Conservation (phyloP, 1,284 basidiomycete genomes). For the Rhodotorula sp. region DNA sequence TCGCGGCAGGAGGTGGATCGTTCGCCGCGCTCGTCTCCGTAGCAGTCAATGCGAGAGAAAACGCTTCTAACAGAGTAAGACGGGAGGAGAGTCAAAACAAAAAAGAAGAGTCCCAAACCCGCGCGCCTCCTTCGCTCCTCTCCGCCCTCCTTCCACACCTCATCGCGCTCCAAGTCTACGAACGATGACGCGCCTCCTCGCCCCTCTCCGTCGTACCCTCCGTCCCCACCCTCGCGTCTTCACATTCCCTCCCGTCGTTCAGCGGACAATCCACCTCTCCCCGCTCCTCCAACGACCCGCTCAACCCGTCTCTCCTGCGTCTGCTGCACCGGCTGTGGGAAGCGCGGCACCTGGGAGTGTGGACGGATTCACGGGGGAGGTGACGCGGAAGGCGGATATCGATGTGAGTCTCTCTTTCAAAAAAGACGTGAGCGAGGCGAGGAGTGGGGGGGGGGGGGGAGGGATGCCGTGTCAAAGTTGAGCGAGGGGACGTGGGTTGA, state of each 20-base stretch:
- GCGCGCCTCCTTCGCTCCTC: not conserved
- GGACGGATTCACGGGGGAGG: conserved; percentile 37
- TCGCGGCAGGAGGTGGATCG: too few relatives aligned
- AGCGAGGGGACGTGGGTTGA: too few relatives aligned
- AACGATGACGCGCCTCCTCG: conserved; percentile 23
- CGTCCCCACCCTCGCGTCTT: conserved; percentile 7
- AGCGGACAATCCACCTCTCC: conserved; percentile 20
- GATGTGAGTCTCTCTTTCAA: conserved; percentile 24
- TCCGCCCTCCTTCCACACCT: not conserved
- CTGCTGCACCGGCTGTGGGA: conserved; percentile 10
- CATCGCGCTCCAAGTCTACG: not conserved
- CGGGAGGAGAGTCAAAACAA: too few relatives aligned
- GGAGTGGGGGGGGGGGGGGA: too few relatives aligned
- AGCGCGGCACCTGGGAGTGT: not conserved
- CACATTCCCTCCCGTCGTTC: not conserved
- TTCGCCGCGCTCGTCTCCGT: too few relatives aligned
- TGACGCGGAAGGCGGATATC: conserved; percentile 27
- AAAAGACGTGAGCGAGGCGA: too few relatives aligned
- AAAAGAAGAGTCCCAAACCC: not conserved
- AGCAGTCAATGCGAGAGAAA: too few relatives aligned
- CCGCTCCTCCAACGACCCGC: not conserved
- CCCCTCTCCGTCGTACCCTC: conserved; percentile 14
- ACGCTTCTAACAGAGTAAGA: too few relatives aligned
- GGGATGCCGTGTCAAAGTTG: not conserved
- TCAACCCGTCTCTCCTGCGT: conserved; percentile 2